Percentiles rank a stretch among this genome's conserved stretches.
Evolutionary conservation across 495 filamentous ascomycete species (phyloP).

Genomic region (Tirmania nivea): DNA sequence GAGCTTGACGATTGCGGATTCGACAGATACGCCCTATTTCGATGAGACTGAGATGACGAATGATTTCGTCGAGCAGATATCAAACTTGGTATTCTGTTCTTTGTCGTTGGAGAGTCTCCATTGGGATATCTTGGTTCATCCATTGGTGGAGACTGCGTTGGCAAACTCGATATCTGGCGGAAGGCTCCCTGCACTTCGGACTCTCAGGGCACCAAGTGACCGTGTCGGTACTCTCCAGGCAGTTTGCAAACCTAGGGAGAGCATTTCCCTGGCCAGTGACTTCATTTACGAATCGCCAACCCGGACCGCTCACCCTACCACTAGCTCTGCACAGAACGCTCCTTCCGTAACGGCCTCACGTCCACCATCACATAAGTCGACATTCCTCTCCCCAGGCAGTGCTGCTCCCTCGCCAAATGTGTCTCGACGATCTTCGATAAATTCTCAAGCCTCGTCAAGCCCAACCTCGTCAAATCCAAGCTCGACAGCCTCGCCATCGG

Average conservation of each 20-base stretch:
- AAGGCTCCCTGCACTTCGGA: background rate
- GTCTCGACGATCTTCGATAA: background rate
- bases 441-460: background rate
- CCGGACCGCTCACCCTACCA: background rate
- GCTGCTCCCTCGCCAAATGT: background rate
- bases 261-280: background rate
- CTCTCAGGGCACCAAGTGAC: background rate
- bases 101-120: slow-evolving; percentile 44
- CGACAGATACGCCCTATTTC: slow-evolving; percentile 34
- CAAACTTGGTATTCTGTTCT: slow-evolving; percentile 45
- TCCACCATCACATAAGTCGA: background rate
- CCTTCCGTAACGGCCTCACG: background rate
- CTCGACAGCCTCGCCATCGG: background rate
- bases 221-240: background rate
- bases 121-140: slow-evolving; percentile 48
- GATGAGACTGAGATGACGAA: slow-evolving; percentile 21
- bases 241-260: background rate
- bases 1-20: slow-evolving; percentile 48
- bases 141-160: background rate
- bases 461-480: background rate
- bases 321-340: background rate
- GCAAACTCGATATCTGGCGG: background rate
- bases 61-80: slow-evolving; percentile 3
- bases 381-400: background rate
- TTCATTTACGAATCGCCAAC: background rate